phyloP scores from a whole-genome alignment of 495 filamentous ascomycete genomes.

The Penicillium psychrofluorescens region DNA sequence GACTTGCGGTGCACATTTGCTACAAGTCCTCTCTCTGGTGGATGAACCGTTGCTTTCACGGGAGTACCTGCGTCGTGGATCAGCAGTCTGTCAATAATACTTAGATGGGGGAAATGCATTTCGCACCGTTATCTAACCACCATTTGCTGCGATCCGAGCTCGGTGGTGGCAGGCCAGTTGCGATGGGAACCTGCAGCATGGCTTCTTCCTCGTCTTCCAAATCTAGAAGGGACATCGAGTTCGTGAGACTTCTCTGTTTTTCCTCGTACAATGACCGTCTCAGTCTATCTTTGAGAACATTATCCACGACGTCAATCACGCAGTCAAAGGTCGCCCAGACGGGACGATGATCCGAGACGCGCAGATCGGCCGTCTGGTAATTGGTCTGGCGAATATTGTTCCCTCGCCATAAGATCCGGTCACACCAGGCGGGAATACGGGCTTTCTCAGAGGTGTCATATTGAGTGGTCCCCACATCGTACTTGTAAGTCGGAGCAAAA shows the following conservation, averaged over 20 bases:
- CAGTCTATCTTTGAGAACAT: conserved; percentile 60
- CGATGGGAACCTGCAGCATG: conserved; percentile 65
- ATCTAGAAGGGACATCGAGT: conserved; percentile 42
- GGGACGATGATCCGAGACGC: conserved; percentile 89
- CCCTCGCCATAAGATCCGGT: conserved; percentile 84
- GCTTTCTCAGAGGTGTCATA: conserved; percentile 96
- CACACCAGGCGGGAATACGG: conserved; percentile 95
- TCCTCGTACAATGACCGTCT: conserved; percentile 64
- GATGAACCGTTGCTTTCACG: conserved; percentile 61
- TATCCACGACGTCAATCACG: conserved; percentile 70
- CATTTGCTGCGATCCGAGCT: conserved; percentile 87
- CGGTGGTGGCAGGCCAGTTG: conserved; percentile 75
- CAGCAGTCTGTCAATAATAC: conserved; percentile 5
- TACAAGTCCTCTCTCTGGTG: conserved; percentile 51
- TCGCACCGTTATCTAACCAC: conserved; percentile 80
- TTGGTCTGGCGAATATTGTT: conserved; percentile 70
- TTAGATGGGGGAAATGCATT: background rate
- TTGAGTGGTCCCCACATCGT: conserved; percentile 73
- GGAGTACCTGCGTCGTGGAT: conserved; percentile 48
- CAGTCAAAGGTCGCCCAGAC: conserved; percentile 87
- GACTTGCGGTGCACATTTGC: conserved; percentile 66
- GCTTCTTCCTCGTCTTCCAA: conserved; percentile 63
- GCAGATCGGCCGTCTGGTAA: conserved; percentile 71
- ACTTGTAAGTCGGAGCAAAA: conserved; percentile 94
- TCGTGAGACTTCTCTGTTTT: conserved; percentile 39